phyloP scores from a whole-genome alignment of 176 grass and related monocot genomes.

The Areca catechu region DNA sequence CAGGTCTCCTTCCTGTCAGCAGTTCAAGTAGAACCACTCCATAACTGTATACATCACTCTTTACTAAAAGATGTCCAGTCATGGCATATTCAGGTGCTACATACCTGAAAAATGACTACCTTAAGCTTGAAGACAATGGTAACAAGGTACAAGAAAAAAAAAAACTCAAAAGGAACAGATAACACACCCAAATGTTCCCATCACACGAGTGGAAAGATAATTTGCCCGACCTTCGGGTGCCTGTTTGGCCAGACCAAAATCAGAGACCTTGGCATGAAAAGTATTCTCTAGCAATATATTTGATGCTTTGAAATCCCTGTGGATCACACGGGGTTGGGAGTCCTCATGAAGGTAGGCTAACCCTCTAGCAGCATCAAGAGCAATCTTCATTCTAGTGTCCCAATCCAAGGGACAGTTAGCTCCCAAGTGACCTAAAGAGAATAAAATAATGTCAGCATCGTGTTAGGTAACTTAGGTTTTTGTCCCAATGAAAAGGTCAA shows the following conservation, averaged over 20 bases:
- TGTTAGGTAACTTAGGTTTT: not conserved
- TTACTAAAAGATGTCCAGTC: slow-evolving; percentile 97
- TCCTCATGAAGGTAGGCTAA: slow-evolving; percentile 95
- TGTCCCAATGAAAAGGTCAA: not conserved
- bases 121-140: too few species aligned
- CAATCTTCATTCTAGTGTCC: slow-evolving; percentile 94
- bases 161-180: slow-evolving; percentile 1
- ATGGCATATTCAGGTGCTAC: slow-evolving; percentile 99
- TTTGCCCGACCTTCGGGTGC: slow-evolving; percentile 80
- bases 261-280: slow-evolving; percentile 96
- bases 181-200: slow-evolving; percentile 97
- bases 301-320: slow-evolving; percentile 98
- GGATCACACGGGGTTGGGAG: slow-evolving; percentile 97
- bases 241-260: slow-evolving; percentile 98
- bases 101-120: slow-evolving; percentile 42
- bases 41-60: slow-evolving; percentile 99
- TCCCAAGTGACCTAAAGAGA: slow-evolving; percentile 59
- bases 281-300: slow-evolving; percentile 98
- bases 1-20: slow-evolving; percentile 76
- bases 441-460: not conserved
- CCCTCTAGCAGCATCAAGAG: slow-evolving; percentile 96
- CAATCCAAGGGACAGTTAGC: slow-evolving; percentile 85
- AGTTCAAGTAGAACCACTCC: slow-evolving; percentile 97
- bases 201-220: slow-evolving; percentile 97
- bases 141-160: too few species aligned